Base-by-base conservation (phyloP, 768 basidiomycete genomes). In the Boletus sp. region DNA sequence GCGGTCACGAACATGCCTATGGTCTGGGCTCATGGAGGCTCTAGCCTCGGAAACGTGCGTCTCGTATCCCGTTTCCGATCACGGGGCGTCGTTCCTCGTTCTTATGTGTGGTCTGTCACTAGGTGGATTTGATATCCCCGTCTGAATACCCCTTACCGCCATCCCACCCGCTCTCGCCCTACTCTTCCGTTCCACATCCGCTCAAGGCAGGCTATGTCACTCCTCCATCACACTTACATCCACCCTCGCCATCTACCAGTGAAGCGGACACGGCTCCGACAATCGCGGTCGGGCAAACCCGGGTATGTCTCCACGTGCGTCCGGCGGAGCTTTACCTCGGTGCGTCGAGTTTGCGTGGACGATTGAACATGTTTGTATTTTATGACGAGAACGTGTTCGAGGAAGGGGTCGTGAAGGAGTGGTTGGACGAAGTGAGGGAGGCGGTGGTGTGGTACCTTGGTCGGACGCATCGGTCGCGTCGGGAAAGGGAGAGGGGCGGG, bases 381-480 rank as follows among this genome's bases (percentile, higher is more conserved):
- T 79, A 71, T 63, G 83, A 85, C 48, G 68, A 62, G 7, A 80
- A 83, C 58, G 78, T 79, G 4, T 83, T 77, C 46, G 72, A 78
- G 2, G 69, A 73, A 4, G 68, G 54, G 1, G 56, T 77, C 9
- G 72, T 81, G 9, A 61, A 54, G 8, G 82, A 82, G 64, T 83
- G 81, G 79, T 55, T 84, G 47, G 63, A 70, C 9, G 82, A 85
- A 58, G 71, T 81, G 5, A 71, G 24, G 32, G 35, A 15, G 8
- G 48, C 35, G 11, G 48, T 50, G 24, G 20, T 50, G 36, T 50
- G 48, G 48, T 50, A 50, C 24, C 48, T 50, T 1, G 36, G 48
- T 28, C 33, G 20, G 48, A 37, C 48, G 7, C 48, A 50, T 37
- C 48, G 35, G 20, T 49, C 35, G 14, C 47, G 20, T 36, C 33